Base-by-base conservation (phyloP, 2,329 filamentous ascomycete species). In the Rugonectria rugulosa region DNA sequence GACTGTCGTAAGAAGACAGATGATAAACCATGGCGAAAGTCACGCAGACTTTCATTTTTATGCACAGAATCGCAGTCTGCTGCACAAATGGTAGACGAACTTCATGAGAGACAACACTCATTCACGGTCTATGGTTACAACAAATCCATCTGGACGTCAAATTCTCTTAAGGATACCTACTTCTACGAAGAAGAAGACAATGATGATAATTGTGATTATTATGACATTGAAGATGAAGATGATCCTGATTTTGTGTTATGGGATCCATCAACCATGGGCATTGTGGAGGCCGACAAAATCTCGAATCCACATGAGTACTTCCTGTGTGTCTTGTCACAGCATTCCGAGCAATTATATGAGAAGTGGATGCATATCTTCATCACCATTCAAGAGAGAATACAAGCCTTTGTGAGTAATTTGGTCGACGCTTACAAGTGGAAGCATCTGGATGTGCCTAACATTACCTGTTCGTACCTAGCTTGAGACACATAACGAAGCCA, bases 101-200 rank as follows among this genome's bases (percentile, higher is more conserved):
- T 46, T 3, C 29, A 46, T n/a, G 43, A 46, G 29, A 26, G 20
- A 14, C 43, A 46, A 21, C 19, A 46, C 19, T 46, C 43, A 24
- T 46, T 46, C 21, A 37, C 31, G 4, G 43, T 46, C 20, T 36
- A 46, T 14, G 43, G 43, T 8, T 14, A 6, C 20, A 46, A 24
- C 43, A 36, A 34, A 4, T 23, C 14, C 29, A 23, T 27, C 32
- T 46, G 43, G 43, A 46, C 29, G 9, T 46, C 43, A 4, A 27
- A 12, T 15, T 36, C 17, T 10, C 43, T 46, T 24, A 15, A 9
- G 11, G 43, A 46, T 31, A 46, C 43, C 12, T 36, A 46, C 19
- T 36, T 46, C 8, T 46, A 46, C 20, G 19, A 26, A 19, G 8
- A 24, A 3, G 31, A 46, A n/a, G 21, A 34, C 11, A 46, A 46